Evolutionary conservation across 306 rosid species (phyloP), one percentile per base, ranked within the genome.

Genomic region (Luffa aegyptiaca): DNA sequence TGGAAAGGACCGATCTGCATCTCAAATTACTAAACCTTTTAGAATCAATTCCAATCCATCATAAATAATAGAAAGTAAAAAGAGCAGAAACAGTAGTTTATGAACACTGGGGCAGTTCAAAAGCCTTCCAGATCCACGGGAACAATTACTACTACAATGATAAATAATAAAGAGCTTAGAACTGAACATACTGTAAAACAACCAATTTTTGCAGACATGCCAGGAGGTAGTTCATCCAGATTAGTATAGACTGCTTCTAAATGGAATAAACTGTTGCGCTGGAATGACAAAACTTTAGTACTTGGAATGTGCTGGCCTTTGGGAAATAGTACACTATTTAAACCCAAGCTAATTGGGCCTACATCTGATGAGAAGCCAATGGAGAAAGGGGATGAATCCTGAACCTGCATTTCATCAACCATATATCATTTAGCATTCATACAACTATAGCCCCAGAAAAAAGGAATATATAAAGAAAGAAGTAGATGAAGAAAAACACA

Each of bases 1-100:
- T 79, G 88, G 85, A 96, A 81, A 86, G 98, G 97, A 80, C 97
- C 99, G 84, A 96, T 87, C 99, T 96, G 88, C 86, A 83, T 48
- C 48, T 66, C 20, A n/a, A 77, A 52, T 49, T 21, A 44, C 71
- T 42, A n/a, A 1, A 57, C 36, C 39, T 17, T 36, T 52, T 33
- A 74, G 36, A 76, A 16, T 65, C 56, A 45, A 8, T 51, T 59
- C 42, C 76, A 63, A 36, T 65, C 59, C 33, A 44, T 4, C 37
- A 53, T 51, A 20, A 12, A 1, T 17, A 12, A 1, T 17, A 64
- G 55, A 26, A 56, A 35, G 20, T 59, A 56, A 42, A 57, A 37
- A 26, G 56, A 26, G 44, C 59, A 72, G 77, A 72, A 48, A 48
- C 77, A 46, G 16, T 33, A 51, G 21, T 36, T 73, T 49, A 52